phyloP scores from a whole-genome alignment of 345 rosid species.

The Schrenkiella parvula region DNA sequence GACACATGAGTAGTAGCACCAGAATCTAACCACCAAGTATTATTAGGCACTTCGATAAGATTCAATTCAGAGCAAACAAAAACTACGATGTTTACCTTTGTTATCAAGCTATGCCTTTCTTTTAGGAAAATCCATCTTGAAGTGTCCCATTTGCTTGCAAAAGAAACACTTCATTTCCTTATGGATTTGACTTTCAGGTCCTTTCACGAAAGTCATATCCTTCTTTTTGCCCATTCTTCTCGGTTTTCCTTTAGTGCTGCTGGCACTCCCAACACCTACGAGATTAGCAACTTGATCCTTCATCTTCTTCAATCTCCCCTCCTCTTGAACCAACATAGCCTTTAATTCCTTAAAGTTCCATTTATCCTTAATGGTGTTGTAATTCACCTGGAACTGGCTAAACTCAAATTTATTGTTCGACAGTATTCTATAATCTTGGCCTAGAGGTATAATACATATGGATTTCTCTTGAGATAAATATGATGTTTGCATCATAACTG shows the following conservation, averaged over 20 bases:
- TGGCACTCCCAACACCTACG: background rate
- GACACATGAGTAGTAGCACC: background rate
- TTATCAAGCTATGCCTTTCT: background rate
- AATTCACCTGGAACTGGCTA: background rate
- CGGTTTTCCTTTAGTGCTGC: background rate
- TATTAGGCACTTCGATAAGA: too few relatives aligned
- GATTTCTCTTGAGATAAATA: background rate
- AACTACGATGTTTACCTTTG: too few relatives aligned
- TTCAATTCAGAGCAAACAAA: too few relatives aligned
- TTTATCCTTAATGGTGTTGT: background rate
- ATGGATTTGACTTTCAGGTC: background rate
- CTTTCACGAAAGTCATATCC: background rate
- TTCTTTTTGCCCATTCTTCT: background rate
- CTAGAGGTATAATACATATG: background rate
- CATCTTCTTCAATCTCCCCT: background rate
- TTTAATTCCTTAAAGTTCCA: background rate
- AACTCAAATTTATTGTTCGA: background rate
- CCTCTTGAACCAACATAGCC: background rate
- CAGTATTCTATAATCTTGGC: constrained; percentile 6
- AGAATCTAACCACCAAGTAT: too few relatives aligned
- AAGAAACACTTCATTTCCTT: background rate
- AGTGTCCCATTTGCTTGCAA: background rate
- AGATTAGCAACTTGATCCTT: background rate
- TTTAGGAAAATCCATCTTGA: too few relatives aligned
- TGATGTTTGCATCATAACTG: background rate